These are phyloP conservation scores for Ustilago loliicola DNA, from an alignment of 1,284 basidiomycete genomes.

Conservation along the genomic window DNA sequence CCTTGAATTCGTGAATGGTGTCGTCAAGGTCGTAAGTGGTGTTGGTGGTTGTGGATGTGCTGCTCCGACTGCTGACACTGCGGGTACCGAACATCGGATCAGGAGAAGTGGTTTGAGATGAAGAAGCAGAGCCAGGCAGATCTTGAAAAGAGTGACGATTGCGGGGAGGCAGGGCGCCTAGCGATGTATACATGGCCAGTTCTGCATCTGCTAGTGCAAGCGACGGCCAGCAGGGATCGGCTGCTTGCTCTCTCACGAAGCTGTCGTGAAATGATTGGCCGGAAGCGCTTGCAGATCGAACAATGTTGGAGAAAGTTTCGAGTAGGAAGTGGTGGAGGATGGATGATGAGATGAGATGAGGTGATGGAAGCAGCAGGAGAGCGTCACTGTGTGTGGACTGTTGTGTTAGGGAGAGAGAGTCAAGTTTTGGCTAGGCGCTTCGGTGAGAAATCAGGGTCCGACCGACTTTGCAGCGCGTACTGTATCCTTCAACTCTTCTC, in stretches of 20 bases:
- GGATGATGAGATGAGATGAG: slow-evolving; percentile 2
- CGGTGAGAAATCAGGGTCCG: slow-evolving; percentile 43
- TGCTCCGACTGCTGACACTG: slow-evolving; percentile 18
- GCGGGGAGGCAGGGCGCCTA: slow-evolving; percentile 15
- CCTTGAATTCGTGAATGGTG: background rate
- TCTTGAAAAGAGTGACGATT: slow-evolving; percentile 8
- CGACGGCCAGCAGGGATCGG: background rate
- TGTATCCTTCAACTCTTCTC: no score
- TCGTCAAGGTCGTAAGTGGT: slow-evolving; percentile 5
- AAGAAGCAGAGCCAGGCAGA: slow-evolving; percentile 18
- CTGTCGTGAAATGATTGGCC: slow-evolving; percentile 13
- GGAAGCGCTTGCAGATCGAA: background rate
- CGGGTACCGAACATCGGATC: slow-evolving; percentile 19
- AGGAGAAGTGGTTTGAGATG: slow-evolving; percentile 24
- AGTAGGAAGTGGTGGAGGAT: slow-evolving; percentile 18
- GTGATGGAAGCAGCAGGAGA: slow-evolving; percentile 14
- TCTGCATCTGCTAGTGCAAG: slow-evolving; percentile 15
- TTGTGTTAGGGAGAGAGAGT: slow-evolving; percentile 4
- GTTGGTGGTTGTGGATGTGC: slow-evolving; percentile 2
- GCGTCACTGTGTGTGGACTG: background rate
- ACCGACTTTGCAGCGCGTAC: slow-evolving; percentile 22
- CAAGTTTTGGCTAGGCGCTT: slow-evolving; percentile 21
- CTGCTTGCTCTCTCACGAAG: background rate
- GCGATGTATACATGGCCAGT: slow-evolving; percentile 20
- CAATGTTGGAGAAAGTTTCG: background rate